phyloP scores from a whole-genome alignment of 2,329 filamentous ascomycete species.

The Pseudogymnoascus sp. region DNA sequence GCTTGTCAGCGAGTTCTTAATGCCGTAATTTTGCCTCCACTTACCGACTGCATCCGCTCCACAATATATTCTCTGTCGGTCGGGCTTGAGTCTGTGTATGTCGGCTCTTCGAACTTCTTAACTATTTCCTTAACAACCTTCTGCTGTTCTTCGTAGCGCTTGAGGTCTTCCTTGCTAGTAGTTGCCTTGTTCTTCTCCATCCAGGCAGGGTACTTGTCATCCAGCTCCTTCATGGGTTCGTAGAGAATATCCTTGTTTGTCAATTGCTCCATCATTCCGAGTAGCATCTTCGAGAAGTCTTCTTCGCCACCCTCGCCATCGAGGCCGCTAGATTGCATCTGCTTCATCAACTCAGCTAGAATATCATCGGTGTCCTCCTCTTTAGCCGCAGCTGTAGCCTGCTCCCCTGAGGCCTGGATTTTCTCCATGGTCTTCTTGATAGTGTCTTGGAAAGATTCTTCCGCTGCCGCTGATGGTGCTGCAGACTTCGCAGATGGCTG shows the following conservation, averaged over 20 bases:
- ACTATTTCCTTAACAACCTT: constrained; percentile 79
- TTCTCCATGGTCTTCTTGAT: constrained; percentile 93
- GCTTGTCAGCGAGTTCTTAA: constrained; percentile 17
- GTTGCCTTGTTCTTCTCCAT: constrained; percentile 66
- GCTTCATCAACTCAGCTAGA: constrained; percentile 85
- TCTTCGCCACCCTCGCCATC: constrained; percentile 61
- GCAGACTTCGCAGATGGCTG: constrained; percentile 22
- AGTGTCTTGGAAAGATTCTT: constrained; percentile 79
- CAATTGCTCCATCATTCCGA: constrained; percentile 98
- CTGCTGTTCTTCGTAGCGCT: constrained; percentile 76
- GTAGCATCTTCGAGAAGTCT: constrained; percentile 87
- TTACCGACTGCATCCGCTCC: constrained; percentile 94
- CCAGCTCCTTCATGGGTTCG: constrained; percentile 95
- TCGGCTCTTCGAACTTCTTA: constrained; percentile 72
- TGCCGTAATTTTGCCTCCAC: constrained; percentile 23
- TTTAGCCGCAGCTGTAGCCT: constrained; percentile 71
- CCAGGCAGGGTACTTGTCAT: constrained; percentile 90
- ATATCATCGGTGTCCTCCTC: constrained; percentile 68
- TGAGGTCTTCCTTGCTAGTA: constrained; percentile 63
- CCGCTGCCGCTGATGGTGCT: constrained; percentile 36
- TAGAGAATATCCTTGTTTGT: constrained; percentile 98
- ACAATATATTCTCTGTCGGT: constrained; percentile 87
- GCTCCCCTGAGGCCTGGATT: constrained; percentile 82
- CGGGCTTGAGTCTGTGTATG: constrained; percentile 75
- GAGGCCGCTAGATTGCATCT: constrained; percentile 62